phyloP scores from a whole-genome alignment of 169 alveolate genomes.

The Eimeria sp. region DNA sequence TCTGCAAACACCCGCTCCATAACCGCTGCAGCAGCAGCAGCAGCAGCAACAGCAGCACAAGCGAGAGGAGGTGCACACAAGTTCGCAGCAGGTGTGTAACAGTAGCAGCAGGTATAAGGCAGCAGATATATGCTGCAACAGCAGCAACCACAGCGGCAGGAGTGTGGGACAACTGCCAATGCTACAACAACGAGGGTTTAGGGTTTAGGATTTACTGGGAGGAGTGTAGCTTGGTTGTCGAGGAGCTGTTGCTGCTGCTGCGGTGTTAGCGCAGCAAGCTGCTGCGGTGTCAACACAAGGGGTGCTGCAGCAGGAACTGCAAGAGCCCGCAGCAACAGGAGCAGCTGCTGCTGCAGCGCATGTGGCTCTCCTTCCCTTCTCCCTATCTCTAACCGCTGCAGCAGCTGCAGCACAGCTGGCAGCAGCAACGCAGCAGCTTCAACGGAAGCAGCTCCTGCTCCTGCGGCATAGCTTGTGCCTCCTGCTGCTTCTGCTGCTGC shows the following conservation, averaged over 20 bases:
- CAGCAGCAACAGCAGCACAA: slow-evolving; percentile 18
- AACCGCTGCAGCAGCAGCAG: slow-evolving; percentile 69
- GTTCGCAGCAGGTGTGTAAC: too few relatives aligned
- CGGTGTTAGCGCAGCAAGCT: slow-evolving; percentile 25
- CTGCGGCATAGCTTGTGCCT: neutral
- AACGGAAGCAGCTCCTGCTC: neutral
- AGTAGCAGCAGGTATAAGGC: neutral
- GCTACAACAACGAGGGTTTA: neutral
- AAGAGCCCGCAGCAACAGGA: slow-evolving; percentile 43
- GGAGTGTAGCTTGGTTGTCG: neutral
- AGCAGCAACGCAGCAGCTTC: slow-evolving; percentile 63
- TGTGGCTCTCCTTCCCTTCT: slow-evolving; percentile 58
- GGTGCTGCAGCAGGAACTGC: slow-evolving; percentile 62
- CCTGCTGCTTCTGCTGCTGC: slow-evolving; percentile 57
- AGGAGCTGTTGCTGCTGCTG: slow-evolving; percentile 18
- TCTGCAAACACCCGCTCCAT: slow-evolving; percentile 34
- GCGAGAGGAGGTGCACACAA: neutral
- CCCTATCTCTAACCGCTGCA: slow-evolving; percentile 17
- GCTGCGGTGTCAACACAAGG: slow-evolving; percentile 21
- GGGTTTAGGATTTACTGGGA: slow-evolving; percentile 34
- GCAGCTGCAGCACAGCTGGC: slow-evolving; percentile 70
- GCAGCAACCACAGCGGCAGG: slow-evolving; percentile 1
- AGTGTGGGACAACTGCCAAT: neutral
- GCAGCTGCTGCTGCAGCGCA: slow-evolving; percentile 71
- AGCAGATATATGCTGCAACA: neutral